Evolutionary conservation across 306 rosid species (phyloP), one percentile per base, ranked within the genome.

Genomic region (Quercus berberidifolia): DNA sequence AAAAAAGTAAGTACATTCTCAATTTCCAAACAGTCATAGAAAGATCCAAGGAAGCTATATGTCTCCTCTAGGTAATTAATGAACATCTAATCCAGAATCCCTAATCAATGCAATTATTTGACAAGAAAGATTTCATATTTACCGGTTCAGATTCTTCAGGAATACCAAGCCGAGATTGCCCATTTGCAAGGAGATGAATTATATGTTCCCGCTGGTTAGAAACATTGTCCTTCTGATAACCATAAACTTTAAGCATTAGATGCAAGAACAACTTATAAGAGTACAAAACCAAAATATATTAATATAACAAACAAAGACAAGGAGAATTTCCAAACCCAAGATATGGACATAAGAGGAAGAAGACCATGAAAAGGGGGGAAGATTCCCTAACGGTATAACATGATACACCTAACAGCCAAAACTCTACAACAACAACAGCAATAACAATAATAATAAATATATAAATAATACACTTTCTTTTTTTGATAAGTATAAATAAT

Each of bases 121-220:
- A 59, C 57, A 51, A 52, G 55, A 77, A 55, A 35, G 77, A 31
- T 52, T n/a, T 11, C 73, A 58, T 49, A 86, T 93, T 78, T 87
- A 94, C 99, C 43, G 97, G 93, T 67, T 91, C 99, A 7, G 83
- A 79, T 80, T 67, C 92, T 33, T 87, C 95, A 76, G 89, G 95
- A 80, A 86, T 82, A 83, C 86, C 82, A 82, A 92, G 93, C 73
- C 86, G 97, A 76, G 97, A 91, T 76, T 94, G 99, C 87, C 88
- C 97, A 64, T 94, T 94, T 25, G 97, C 94, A 83, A 94, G 97
- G 58, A 94, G 93, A 86, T 91, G 95, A 83, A 91, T 90, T 46
- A 91, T 74, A 77, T 94, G 95, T 80, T 94, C 99, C 0, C 91
- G 93, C 88, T 94, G 99, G 82, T 94, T 94, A 70, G 93, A 90